Evolutionary conservation across 331 rosid genomes (phyloP), one percentile per base, ranked within the genome.

Genomic region (Arachis monticola): DNA sequence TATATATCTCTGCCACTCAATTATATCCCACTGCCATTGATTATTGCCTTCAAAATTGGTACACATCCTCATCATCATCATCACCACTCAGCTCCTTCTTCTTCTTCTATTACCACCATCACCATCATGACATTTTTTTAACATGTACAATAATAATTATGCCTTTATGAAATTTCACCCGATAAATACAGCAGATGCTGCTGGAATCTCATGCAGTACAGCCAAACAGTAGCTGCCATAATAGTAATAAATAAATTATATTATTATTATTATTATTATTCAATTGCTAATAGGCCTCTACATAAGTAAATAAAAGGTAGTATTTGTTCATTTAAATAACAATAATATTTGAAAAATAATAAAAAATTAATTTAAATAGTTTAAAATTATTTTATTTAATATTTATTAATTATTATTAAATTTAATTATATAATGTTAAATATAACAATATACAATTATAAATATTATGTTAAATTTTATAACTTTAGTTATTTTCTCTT

Each of bases 61-160:
- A 89, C 83, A 57, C 83, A 70, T 77, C 67, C 68, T 79, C 82
- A n/a, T 74, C 79, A 63, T 87, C 81, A 35, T 35, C 40, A 74
- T 77, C 80, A 9, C 66, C 82, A 75, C 81, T 82, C 48, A 63
- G 47, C 52, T 55, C 53, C 81, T 67, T 81, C 82, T 67, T 67
- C 82, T 35, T 35, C 40, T 35, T 2, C 4, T 35, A 35, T 77
- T 77, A 46, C 79, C 65, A 74, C 60, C 79, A 81, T 83, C 79
- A 67, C 67, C 80, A 83, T 75, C 81, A 70, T 83, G 32, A 83
- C 80, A 70, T 51, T 57, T 77, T 80, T 70, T 70, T 57, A 75
- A 70, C 65, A 32, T 84, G 67, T 81, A 72, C 83, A 86, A 53
- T 50, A 50, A 87, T 86, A 46, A 87, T 87, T 47, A 89, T 89